These are phyloP conservation scores for Begonia peltatifolia DNA, from an alignment of 306 rosid species.

Conservation along the genomic window DNA sequence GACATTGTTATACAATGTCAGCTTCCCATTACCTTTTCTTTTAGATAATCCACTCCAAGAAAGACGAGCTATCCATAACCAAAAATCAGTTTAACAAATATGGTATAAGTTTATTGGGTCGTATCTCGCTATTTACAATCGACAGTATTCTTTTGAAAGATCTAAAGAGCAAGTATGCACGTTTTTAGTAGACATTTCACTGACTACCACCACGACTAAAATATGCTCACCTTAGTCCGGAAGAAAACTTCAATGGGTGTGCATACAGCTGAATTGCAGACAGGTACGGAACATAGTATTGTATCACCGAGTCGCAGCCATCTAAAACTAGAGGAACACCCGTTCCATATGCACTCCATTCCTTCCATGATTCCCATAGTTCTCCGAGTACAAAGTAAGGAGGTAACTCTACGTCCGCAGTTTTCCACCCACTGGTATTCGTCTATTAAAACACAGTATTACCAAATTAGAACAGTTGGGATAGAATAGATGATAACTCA, in stretches of 20 bases:
- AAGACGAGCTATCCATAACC: no score
- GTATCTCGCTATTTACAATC: no score
- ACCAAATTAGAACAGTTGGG: neutral
- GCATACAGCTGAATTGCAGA: constrained; percentile 78
- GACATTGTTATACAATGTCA: no score
- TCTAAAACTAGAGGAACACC: constrained; percentile 71
- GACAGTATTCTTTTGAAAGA: neutral
- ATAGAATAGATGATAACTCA: no score
- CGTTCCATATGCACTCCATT: constrained; percentile 84
- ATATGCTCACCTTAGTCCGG: constrained; percentile 33
- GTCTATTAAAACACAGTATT: constrained; percentile 26
- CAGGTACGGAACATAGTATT: constrained; percentile 76
- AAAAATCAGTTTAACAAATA: no score
- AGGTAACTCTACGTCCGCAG: constrained; percentile 28
- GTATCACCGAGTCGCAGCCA: constrained; percentile 70
- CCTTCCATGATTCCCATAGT: constrained; percentile 76
- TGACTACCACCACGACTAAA: no score
- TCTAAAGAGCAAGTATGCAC: neutral
- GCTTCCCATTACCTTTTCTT: no score
- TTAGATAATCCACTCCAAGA: no score
- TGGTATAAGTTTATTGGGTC: no score
- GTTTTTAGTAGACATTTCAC: no score
- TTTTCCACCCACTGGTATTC: constrained; percentile 46
- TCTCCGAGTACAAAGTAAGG: constrained; percentile 81
- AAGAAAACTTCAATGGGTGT: constrained; percentile 52